These are phyloP conservation scores for Taxillus chinensis DNA, from an alignment of 164 flowering plant species.

Conservation along the genomic window DNA sequence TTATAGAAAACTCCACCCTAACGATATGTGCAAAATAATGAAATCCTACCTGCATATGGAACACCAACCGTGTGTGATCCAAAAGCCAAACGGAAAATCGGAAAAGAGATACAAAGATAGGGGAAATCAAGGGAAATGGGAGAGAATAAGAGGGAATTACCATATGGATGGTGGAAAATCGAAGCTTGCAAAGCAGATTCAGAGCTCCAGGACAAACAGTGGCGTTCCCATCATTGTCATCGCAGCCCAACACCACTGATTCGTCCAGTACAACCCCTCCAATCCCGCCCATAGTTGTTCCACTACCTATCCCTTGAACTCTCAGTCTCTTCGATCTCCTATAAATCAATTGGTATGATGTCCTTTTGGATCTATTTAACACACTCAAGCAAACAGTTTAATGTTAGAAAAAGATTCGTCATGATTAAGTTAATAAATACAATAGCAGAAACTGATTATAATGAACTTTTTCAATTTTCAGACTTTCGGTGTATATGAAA, in stretches of 20 bases:
- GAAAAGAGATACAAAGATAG: background rate
- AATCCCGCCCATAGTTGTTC: constrained; percentile 10
- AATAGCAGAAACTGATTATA: no score
- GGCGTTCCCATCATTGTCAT: constrained; percentile 10
- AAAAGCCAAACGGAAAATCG: background rate
- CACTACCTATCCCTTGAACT: background rate
- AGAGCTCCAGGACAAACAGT: constrained; percentile 21
- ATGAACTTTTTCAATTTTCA: no score
- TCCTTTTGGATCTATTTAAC: no score
- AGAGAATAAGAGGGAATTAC: constrained; percentile 10
- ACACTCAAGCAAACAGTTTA: no score
- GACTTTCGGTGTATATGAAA: no score
- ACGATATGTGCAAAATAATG: no score
- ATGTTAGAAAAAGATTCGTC: no score
- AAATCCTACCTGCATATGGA: no score
- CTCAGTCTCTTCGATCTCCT: background rate
- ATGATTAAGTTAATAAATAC: no score
- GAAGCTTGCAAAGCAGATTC: constrained; percentile 37
- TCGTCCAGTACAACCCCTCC: constrained; percentile 35
- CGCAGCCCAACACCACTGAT: constrained; percentile 23
- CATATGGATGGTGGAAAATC: constrained; percentile 29
- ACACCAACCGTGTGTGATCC: no score
- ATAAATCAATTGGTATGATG: no score
- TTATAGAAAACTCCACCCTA: no score
- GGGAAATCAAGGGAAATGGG: background rate